These are phyloP conservation scores for Closterium sp. DNA, from an alignment of 139 green algal genomes.

Conservation along the genomic window DNA sequence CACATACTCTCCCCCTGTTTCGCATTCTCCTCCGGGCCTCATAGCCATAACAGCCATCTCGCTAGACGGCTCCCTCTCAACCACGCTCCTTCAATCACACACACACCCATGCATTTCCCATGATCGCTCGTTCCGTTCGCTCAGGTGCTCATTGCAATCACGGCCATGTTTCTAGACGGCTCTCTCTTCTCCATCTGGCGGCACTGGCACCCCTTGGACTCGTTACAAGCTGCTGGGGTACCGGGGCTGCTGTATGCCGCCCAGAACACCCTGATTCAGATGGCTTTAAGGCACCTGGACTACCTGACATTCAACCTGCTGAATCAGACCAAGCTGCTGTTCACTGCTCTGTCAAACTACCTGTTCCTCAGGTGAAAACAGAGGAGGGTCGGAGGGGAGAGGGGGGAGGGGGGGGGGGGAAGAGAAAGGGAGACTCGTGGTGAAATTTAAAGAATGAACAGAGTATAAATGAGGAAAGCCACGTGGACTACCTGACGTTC, in stretches of 20 bases:
- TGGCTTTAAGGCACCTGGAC: conserved; percentile 43
- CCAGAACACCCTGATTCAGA: conserved; percentile 51
- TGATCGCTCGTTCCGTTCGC: no score
- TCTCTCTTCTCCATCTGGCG: not conserved
- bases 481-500: conserved; percentile 50
- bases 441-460: no score
- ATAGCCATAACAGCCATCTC: no score
- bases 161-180: not conserved
- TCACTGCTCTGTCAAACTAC: conserved; percentile 52
- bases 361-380: conserved; percentile 32
- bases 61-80: no score
- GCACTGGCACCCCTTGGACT: not conserved
- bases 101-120: no score
- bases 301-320: conserved; percentile 53
- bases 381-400: no score
- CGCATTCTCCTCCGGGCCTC: not conserved
- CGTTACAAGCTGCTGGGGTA: conserved; percentile 9
- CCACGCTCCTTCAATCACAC: no score
- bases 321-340: conserved; percentile 56
- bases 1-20: not conserved
- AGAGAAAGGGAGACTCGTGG: conserved; percentile 51
- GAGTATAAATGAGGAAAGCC: no score
- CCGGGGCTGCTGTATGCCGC: conserved; percentile 48
- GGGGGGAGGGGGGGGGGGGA: no score
- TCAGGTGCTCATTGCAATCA: not conserved